These are phyloP conservation scores for Cyberlindnera meyerae DNA, from an alignment of 805 yeast genomes.

Conservation along the genomic window DNA sequence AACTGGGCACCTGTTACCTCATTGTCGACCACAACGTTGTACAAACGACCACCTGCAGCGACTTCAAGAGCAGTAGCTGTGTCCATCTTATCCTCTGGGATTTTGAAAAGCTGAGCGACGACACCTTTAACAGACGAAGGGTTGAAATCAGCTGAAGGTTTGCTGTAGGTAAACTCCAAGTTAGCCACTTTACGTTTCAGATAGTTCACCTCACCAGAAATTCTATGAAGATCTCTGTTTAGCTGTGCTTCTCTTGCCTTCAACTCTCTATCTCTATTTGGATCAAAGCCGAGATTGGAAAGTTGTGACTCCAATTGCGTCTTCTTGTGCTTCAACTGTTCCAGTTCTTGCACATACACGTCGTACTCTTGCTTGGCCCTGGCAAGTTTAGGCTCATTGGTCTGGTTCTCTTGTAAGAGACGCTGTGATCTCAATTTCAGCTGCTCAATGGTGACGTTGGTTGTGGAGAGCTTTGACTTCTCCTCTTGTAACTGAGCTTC, in stretches of 20 bases:
- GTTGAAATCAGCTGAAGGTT: conserved; percentile 59
- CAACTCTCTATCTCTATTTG: conserved; percentile 38
- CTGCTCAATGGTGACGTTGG: conserved; percentile 54
- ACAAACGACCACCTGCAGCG: conserved; percentile 89
- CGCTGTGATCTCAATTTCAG: conserved; percentile 54
- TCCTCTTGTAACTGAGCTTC: conserved; percentile 62
- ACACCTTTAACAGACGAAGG: conserved; percentile 72
- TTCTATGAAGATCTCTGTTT: conserved; percentile 38
- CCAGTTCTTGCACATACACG: conserved; percentile 38
- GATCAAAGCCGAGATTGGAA: conserved; percentile 53
- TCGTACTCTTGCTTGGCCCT: conserved; percentile 50
- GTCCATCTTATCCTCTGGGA: conserved; percentile 50
- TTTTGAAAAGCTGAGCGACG: conserved; percentile 76
- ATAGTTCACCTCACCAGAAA: conserved; percentile 45
- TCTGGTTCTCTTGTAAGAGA: conserved; percentile 44
- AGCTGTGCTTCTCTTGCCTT: conserved; percentile 41
- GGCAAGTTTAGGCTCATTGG: conserved; percentile 42
- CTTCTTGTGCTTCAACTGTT: conserved; percentile 35
- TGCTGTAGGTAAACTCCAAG: conserved; percentile 68
- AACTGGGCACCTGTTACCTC: conserved; percentile 81
- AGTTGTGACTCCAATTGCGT: conserved; percentile 38
- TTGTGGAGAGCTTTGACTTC: conserved; percentile 48
- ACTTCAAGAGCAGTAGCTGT: conserved; percentile 84
- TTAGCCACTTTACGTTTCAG: conserved; percentile 63
- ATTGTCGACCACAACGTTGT: conserved; percentile 85